These are phyloP conservation scores for Prunus armeniaca DNA, from an alignment of 306 rosid species.

Conservation along the genomic window DNA sequence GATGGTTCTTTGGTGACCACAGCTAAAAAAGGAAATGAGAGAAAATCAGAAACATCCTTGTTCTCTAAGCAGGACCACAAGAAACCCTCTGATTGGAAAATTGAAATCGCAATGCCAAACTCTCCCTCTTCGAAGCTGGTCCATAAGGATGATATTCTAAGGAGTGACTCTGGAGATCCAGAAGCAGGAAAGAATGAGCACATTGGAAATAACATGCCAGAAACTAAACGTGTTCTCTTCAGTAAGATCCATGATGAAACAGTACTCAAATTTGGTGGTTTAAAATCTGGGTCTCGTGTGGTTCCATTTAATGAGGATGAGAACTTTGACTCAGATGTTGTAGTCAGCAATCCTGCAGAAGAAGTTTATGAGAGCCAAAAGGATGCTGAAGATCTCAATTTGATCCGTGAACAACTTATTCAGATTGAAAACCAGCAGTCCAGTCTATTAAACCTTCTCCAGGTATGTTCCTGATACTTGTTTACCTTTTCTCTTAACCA, in stretches of 20 bases:
- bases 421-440: constrained; percentile 98
- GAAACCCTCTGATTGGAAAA: constrained; percentile 43
- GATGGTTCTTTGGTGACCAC: constrained; percentile 40
- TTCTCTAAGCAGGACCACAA: constrained; percentile 39
- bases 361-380: constrained; percentile 57
- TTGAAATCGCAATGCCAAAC: constrained; percentile 41
- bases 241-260: constrained; percentile 57
- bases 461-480: constrained; percentile 44
- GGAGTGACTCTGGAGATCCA: constrained; percentile 31
- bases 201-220: constrained; percentile 31
- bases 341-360: constrained; percentile 37
- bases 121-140: constrained; percentile 34
- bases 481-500: not conserved
- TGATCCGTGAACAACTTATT: constrained; percentile 84
- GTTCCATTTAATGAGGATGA: constrained; percentile 63
- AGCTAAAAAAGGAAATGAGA: constrained; percentile 37
- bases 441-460: constrained; percentile 74
- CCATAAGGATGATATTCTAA: constrained; percentile 39
- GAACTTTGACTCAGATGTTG: constrained; percentile 29
- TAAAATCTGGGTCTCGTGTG: constrained; percentile 58
- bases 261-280: constrained; percentile 44
- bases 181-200: constrained; percentile 32
- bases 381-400: constrained; percentile 73
- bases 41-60: constrained; percentile 35
- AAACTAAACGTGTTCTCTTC: constrained; percentile 46